phyloP scores from a whole-genome alignment of 73 alveolate species.

The Uronychia binucleata region DNA sequence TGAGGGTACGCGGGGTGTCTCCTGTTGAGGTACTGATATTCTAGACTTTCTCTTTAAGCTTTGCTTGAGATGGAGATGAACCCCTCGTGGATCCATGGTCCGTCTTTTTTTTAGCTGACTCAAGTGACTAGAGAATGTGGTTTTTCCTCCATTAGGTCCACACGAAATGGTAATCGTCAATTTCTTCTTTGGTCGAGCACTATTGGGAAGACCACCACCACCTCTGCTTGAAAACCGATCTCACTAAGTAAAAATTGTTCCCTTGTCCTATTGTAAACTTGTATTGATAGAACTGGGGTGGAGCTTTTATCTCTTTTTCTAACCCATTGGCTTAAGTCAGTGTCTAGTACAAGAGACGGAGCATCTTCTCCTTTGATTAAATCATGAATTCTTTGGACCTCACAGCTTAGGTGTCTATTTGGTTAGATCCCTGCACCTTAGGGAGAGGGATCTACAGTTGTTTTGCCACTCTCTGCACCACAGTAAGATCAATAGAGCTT shows the following conservation, averaged over 20 bases:
- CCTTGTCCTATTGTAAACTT: conserved; percentile 85
- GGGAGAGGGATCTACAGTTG: not conserved
- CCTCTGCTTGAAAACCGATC: conserved; percentile 70
- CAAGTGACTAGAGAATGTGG: conserved; percentile 5
- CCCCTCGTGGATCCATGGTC: too few species aligned
- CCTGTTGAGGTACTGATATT: too few species aligned
- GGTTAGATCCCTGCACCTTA: not conserved
- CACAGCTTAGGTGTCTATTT: not conserved
- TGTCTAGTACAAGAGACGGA: not conserved
- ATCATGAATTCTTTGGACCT: not conserved
- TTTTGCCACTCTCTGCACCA: not conserved
- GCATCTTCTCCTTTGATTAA: not conserved
- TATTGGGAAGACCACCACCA: conserved; percentile 86
- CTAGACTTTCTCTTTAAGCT: too few species aligned
- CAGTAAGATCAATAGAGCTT: not conserved
- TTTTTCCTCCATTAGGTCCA: conserved; percentile 87
- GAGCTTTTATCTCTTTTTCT: not conserved
- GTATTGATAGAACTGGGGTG: conserved; percentile 7
- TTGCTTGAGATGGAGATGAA: too few species aligned
- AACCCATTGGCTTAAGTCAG: not conserved
- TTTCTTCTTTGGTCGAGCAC: conserved; percentile 66
- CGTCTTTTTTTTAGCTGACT: too few species aligned
- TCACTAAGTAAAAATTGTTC: conserved; percentile 71
- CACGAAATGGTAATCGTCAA: conserved; percentile 69
- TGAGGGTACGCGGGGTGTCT: too few species aligned